These are phyloP conservation scores for Sequoia sempervirens DNA, from an alignment of 75 land plant genomes.

Conservation along the genomic window DNA sequence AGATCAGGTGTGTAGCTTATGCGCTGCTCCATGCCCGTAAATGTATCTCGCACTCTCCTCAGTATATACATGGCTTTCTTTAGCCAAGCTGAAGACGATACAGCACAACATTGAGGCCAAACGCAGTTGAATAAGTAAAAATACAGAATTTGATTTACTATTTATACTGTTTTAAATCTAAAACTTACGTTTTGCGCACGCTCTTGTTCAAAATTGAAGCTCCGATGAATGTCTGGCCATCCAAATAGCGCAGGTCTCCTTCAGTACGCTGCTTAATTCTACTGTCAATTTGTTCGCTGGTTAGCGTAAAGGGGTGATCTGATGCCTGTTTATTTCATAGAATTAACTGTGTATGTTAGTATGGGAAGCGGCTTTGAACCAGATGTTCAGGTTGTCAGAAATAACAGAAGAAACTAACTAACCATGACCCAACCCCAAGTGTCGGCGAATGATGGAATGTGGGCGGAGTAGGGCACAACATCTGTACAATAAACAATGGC, in stretches of 20 bases:
- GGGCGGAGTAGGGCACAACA: conserved; percentile 72
- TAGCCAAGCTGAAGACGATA: conserved; percentile 23
- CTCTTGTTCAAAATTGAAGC: conserved; percentile 30
- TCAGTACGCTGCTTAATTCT: conserved; percentile 29
- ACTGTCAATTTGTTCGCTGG: conserved; percentile 24
- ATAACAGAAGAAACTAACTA: not conserved
- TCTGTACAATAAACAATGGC: conserved; percentile 44
- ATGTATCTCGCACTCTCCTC: conserved; percentile 50
- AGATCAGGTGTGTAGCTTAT: not conserved
- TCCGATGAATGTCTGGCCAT: conserved; percentile 37
- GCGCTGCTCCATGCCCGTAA: conserved; percentile 39
- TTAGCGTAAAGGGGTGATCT: conserved; percentile 25
- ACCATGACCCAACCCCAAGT: conserved; percentile 92
- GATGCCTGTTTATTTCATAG: conserved; percentile 26
- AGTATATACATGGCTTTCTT: conserved; percentile 50
- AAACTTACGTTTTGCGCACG: conserved; percentile 35
- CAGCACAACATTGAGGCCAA: not conserved
- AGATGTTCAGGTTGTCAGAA: not conserved
- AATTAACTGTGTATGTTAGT: not conserved
- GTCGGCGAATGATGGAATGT: conserved; percentile 84
- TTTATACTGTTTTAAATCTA: not conserved
- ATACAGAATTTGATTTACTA: not conserved
- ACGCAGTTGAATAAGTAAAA: not conserved
- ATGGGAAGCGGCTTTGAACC: no score
- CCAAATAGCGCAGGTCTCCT: conserved; percentile 40